Percentiles rank a stretch among this genome's conserved stretches.
Conservation (phyloP, 176 grass and related monocot species). For the Poa annua region DNA sequence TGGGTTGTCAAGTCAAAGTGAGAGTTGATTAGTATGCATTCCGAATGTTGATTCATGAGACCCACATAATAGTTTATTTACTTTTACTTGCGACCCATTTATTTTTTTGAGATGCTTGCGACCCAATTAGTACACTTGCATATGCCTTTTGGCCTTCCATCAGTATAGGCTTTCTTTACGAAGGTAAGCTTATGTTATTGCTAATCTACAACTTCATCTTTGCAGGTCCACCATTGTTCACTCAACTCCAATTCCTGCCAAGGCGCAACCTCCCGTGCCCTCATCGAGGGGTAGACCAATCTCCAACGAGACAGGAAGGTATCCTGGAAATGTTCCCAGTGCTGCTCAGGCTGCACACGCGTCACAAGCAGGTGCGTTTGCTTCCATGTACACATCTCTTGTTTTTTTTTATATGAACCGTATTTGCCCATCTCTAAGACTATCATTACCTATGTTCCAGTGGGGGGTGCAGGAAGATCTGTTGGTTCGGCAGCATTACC, state of each 20-base stretch:
- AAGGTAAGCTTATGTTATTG: neutral
- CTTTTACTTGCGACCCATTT: neutral
- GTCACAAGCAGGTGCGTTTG: slow-evolving; percentile 58
- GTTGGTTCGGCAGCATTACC: slow-evolving; percentile 51
- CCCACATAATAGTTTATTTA: neutral
- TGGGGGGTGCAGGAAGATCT: slow-evolving; percentile 55
- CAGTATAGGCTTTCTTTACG: neutral
- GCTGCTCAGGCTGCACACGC: slow-evolving; percentile 53
- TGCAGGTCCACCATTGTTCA: slow-evolving; percentile 88
- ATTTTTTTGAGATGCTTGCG: too few species aligned
- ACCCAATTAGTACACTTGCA: neutral
- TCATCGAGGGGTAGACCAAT: slow-evolving; percentile 49
- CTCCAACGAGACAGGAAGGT: slow-evolving; percentile 40
- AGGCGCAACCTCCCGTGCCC: slow-evolving; percentile 56
- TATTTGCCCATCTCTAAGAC: neutral
- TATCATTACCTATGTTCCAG: slow-evolving; percentile 37
- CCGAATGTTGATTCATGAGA: neutral
- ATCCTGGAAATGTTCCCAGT: slow-evolving; percentile 40
- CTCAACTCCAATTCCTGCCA: slow-evolving; percentile 69
- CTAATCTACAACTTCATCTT: slow-evolving; percentile 41
- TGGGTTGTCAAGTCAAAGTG: neutral
- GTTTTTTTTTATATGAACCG: neutral
- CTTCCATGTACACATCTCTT: neutral
- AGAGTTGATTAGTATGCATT: slow-evolving; percentile 25
- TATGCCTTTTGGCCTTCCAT: slow-evolving; percentile 11